phyloP scores from a whole-genome alignment of 2,329 filamentous ascomycete species.

The Fusarium papillatum region DNA sequence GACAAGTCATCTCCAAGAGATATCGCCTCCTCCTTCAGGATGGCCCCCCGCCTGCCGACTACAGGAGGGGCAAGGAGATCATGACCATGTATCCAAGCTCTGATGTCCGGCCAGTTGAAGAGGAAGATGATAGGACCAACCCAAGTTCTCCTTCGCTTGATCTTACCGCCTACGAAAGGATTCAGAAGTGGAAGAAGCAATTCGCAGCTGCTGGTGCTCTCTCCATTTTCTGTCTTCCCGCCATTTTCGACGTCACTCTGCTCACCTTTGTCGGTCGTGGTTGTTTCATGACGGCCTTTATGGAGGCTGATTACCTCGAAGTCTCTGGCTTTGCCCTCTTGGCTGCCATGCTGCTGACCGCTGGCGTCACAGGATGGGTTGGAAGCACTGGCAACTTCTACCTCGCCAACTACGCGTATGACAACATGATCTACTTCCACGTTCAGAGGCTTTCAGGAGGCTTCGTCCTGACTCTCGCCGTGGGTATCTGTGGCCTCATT shows the following conservation, averaged over 20 bases:
- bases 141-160: not conserved
- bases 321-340: slow-evolving; percentile 33
- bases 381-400: slow-evolving; percentile 34
- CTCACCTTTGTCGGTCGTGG: slow-evolving; percentile 34
- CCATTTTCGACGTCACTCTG: slow-evolving; percentile 28
- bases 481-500: slow-evolving; percentile 22
- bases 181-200: slow-evolving; percentile 30
- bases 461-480: slow-evolving; percentile 19
- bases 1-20: slow-evolving; percentile 21
- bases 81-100: slow-evolving; percentile 38
- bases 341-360: slow-evolving; percentile 25
- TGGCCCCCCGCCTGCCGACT: slow-evolving; percentile 22
- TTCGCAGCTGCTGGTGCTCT: slow-evolving; percentile 31
- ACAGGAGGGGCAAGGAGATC: slow-evolving; percentile 33
- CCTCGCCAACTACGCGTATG: slow-evolving; percentile 35
- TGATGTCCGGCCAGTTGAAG: not conserved
- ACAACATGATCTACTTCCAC: slow-evolving; percentile 38
- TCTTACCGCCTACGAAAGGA: slow-evolving; percentile 20
- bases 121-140: not conserved
- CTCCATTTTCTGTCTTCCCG: slow-evolving; percentile 35
- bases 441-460: slow-evolving; percentile 32
- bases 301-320: slow-evolving; percentile 21
- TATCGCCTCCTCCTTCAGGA: slow-evolving; percentile 20
- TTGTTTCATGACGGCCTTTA: slow-evolving; percentile 37
- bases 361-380: slow-evolving; percentile 36